A percentile compares a stretch with the other conserved stretches of the same genome.
Conservation (phyloP, 441 rosid species). For the Adansonia rubrostipa region DNA sequence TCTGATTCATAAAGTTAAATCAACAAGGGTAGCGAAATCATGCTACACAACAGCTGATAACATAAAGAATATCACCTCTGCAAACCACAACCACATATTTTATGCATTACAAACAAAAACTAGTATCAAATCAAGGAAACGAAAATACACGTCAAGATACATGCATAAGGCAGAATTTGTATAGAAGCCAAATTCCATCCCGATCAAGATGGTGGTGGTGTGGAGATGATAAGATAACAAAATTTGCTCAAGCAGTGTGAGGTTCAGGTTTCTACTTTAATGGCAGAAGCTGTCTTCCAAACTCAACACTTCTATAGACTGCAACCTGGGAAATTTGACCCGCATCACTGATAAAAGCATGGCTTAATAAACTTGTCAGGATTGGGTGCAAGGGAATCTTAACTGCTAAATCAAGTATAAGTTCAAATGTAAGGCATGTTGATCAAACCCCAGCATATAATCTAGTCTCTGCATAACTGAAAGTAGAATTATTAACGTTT, state of each 20-base stretch:
- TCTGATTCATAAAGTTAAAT: constrained; percentile 48
- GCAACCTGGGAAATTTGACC: neutral
- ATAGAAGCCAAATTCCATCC: constrained; percentile 8
- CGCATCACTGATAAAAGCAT: constrained; percentile 8
- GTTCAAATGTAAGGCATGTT: neutral
- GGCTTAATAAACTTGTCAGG: constrained; percentile 6
- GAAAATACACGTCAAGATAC: neutral
- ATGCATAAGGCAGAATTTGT: neutral
- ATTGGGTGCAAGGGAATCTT: constrained; percentile 12
- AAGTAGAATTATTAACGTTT: constrained; percentile 1
- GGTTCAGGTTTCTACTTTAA: neutral
- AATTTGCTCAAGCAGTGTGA: neutral
- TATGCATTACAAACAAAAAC: constrained; percentile 5
- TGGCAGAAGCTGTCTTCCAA: constrained; percentile 2
- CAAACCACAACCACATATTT: neutral
- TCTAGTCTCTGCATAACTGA: neutral
- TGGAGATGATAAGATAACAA: neutral
- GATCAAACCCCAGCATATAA: constrained; percentile 12
- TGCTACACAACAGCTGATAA: neutral
- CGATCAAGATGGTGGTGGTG: neutral
- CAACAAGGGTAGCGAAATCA: constrained; percentile 19
- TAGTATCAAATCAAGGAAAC: neutral
- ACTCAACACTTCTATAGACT: neutral
- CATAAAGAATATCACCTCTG: neutral
- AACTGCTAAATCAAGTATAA: neutral